Base-by-base conservation (phyloP, 2,329 filamentous ascomycete species). In the Cladosporium sp. region DNA sequence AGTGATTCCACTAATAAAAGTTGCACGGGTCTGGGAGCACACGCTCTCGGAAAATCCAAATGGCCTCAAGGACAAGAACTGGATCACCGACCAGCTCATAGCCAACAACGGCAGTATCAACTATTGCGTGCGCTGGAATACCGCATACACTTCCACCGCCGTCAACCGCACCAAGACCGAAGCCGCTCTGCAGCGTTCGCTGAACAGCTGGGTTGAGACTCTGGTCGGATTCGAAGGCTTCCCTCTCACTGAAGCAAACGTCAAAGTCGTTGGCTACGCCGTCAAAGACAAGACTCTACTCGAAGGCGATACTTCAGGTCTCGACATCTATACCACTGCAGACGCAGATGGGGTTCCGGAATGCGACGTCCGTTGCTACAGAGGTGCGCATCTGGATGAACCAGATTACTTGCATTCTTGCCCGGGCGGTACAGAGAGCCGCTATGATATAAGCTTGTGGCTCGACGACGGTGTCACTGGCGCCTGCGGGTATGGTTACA, bases 371-470 rank as follows among this genome's bases (percentile, higher is more conserved):
- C 61, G 67, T 6, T 79, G 77, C 58, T 75, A 76, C 17, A 71
- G 75, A 20, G 76, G 76, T 67, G 78, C 77, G 68, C 73, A 79
- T 63, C 73, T 75, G 60, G 66, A 77, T 35, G 49, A 52, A 8
- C 34, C 34, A 15, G 66, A 65, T 19, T 68, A 77, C 58, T 77
- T 78, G 61, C 66, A 63, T 56, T 62, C 66, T 19, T 79, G 77
- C 61, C 61, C 72, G 5, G 72, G 69, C 13, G 74, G 74, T 13
- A 35, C 39, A n/a, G 49, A 52, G 20, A 52, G 49, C 22, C 76
- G 77, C 65, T 79, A 79, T 59, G 75, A 78, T 61, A 69, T 76
- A 61, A 75, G 73, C 5, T 71, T 80, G 45, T 79, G 77, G 77
- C 70, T 80, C 19, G 78, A 77, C 0, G 74, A 75, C 25, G 75